A percentile compares a stretch with the other conserved stretches of the same genome.
phyloP scores from a whole-genome alignment of 2,329 filamentous ascomycete genomes.

The Fusarium solani-melongenae region DNA sequence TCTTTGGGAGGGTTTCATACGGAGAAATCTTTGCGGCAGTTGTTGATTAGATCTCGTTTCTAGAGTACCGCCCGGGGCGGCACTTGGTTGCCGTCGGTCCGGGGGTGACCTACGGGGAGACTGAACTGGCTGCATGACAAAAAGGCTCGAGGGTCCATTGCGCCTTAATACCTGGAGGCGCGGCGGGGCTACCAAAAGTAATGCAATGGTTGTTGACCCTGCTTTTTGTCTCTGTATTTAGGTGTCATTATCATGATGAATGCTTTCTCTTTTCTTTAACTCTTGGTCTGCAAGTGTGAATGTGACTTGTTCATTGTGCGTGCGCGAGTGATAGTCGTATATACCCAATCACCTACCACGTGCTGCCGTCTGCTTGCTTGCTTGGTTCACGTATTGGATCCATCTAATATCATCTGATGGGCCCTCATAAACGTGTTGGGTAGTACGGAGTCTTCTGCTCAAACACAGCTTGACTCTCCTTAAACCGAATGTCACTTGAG shows the following conservation, averaged over 20 bases:
- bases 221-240: slow-evolving; percentile 52
- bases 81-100: slow-evolving; percentile 40
- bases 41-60: slow-evolving; percentile 56
- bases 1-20: slow-evolving; percentile 44
- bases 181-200: slow-evolving; percentile 56
- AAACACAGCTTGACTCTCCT: neutral
- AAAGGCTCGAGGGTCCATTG: slow-evolving; percentile 53
- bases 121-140: slow-evolving; percentile 49
- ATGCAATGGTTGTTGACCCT: slow-evolving; percentile 52
- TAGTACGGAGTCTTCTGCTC: neutral
- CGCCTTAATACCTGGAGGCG: slow-evolving; percentile 52
- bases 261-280: slow-evolving; percentile 38
- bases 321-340: neutral
- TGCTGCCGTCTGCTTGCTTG: neutral
- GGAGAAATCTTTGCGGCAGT: slow-evolving; percentile 50
- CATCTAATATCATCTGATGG: neutral
- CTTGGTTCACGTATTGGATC: neutral
- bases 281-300: neutral
- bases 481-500: neutral
- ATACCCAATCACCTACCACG: neutral
- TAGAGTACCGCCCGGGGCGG: slow-evolving; percentile 48
- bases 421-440: neutral
- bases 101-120: slow-evolving; percentile 45
- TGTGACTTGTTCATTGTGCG: neutral
- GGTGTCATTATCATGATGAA: slow-evolving; percentile 51